Evolutionary conservation across 768 basidiomycete genomes (phyloP), one percentile per base, ranked within the genome.

Genomic region (Sutorius australiensis): DNA sequence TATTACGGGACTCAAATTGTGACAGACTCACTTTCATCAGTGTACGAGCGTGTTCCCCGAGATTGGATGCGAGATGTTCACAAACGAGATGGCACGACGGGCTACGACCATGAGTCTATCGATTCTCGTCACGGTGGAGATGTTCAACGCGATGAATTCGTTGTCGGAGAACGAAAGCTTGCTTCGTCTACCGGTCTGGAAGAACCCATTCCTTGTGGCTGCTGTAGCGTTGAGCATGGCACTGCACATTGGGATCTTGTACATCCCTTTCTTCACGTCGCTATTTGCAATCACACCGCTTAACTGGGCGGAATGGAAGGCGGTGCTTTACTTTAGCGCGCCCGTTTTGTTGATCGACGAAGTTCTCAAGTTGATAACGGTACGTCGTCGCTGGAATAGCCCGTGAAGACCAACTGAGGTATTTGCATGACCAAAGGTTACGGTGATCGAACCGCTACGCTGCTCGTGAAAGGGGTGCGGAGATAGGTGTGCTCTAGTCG

Each of bases 101-200:
- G 95, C 95, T 3, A 97, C 95, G 52, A 99, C 95, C 19, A 92
- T 98, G 80, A 95, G 92, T 58, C 75, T 99, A 32, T 98, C 95
- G 27, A 93, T 98, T 64, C 80, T 99, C 45, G 95, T 99, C 51
- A 94, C 87, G 2, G 84, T 95, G 49, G 92, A 95, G 73, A 95
- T 95, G 92, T 93, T 93, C 77, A 95, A 95, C 71, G 92, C 92
- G 33, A 92, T 94, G 88, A 98, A 98, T 73, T 98, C 95, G 51
- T 77, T 99, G 21, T 95, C 93, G 17, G 95, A 99, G 74, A 98
- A 97, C 71, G 95, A 98, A 75, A 92, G 89, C 55, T 72, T 99
- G 55, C 73, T 99, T 46, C 79, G 80, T 31, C 75, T 99, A 40
- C 95, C 95, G 3, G 70, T 97, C 21, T 99, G 95, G 95, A 87